Percentiles rank a stretch among this genome's conserved stretches.
Conservation (phyloP, 176 grass and related monocot genomes). For the Zea luxurians region DNA sequence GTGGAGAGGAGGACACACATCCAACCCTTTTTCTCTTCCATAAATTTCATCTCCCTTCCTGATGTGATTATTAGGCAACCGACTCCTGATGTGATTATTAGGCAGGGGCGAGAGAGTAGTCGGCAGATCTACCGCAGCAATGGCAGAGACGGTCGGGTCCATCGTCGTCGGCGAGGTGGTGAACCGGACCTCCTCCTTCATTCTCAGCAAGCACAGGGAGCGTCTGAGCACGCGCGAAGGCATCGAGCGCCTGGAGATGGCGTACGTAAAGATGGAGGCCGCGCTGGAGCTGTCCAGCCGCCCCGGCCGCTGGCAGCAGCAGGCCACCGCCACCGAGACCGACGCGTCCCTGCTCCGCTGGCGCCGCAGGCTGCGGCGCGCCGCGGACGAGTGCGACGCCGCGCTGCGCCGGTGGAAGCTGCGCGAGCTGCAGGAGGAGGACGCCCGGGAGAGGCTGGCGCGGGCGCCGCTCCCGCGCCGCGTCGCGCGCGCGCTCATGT, state of each 20-base stretch:
- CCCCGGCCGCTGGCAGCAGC: background rate
- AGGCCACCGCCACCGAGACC: no score
- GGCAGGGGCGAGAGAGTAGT: background rate
- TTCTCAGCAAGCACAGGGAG: constrained; percentile 8
- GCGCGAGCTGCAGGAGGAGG: constrained; percentile 25
- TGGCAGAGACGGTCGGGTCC: constrained; percentile 29
- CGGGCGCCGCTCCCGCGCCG: background rate
- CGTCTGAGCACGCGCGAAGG: background rate
- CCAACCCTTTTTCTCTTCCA: background rate
- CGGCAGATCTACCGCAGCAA: background rate
- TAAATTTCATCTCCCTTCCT: background rate
- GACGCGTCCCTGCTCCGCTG: background rate
- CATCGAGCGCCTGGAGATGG: constrained; percentile 34
- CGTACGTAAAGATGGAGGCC: constrained; percentile 34
- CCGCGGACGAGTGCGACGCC: constrained; percentile 26
- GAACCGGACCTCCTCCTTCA: constrained; percentile 25
- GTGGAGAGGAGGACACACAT: no score
- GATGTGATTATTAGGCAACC: background rate
- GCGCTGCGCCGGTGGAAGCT: constrained; percentile 30
- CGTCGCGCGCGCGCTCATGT: constrained; percentile 10
- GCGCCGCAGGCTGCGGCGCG: background rate
- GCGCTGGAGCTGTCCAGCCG: constrained; percentile 21
- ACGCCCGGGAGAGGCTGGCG: background rate
- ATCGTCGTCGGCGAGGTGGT: constrained; percentile 28
- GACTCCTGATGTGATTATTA: background rate